Evolutionary conservation across 768 basidiomycete genomes (phyloP).

Genomic region (Kwoniella bestiolae): DNA sequence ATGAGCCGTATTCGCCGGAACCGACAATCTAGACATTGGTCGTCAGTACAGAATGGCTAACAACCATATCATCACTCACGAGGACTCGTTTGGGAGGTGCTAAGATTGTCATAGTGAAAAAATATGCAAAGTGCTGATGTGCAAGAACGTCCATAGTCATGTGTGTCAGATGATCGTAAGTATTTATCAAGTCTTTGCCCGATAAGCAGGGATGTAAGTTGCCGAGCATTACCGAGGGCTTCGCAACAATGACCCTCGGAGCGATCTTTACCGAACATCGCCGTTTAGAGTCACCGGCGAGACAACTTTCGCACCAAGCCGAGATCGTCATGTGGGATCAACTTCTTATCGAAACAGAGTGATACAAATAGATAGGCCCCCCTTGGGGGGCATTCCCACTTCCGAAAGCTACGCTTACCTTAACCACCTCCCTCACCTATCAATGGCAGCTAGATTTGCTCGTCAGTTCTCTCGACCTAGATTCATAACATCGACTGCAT

Average conservation of each 20-base stretch:
- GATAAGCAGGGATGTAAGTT: too few relatives aligned
- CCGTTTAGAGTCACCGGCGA: background rate
- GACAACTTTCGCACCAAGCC: too few relatives aligned
- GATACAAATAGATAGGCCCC: background rate
- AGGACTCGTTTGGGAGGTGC: conserved; percentile 1
- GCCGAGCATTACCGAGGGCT: background rate
- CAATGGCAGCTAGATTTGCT: background rate
- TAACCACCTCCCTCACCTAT: too few relatives aligned
- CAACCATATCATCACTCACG: conserved; percentile 4
- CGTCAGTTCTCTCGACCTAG: background rate
- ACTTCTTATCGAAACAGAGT: background rate
- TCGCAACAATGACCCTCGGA: background rate
- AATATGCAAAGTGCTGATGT: too few relatives aligned
- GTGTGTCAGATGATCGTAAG: too few relatives aligned
- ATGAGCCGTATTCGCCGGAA: background rate
- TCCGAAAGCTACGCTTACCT: too few relatives aligned
- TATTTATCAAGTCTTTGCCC: too few relatives aligned
- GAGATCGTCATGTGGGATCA: too few relatives aligned
- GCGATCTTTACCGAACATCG: background rate
- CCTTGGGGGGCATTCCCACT: too few relatives aligned
- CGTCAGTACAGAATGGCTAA: too few relatives aligned
- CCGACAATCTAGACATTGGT: background rate
- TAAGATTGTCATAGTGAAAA: background rate
- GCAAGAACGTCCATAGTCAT: too few relatives aligned
- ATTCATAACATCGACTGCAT: background rate